Base-by-base conservation (phyloP, 495 filamentous ascomycete species). In the Neurospora discreta region DNA sequence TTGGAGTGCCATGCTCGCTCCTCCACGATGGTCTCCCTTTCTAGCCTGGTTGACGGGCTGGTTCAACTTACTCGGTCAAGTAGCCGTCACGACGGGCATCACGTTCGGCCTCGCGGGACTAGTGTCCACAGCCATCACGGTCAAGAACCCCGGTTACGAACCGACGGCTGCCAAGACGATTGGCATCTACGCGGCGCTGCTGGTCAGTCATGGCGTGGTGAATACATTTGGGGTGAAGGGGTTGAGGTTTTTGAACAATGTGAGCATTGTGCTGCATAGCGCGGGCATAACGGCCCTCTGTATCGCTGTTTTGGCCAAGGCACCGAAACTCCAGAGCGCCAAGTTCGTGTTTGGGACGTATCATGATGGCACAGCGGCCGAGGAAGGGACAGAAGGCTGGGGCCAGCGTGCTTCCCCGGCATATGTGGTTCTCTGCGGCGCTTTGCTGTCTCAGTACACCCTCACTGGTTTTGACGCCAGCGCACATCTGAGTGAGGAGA, bases 81-180 rank as follows among this genome's bases (percentile, higher is more conserved):
- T 90, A 39, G 89, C 89, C 39, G 89, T 91, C 13, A 91, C 89
- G 2, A 90, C 89, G 0, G 88, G 89, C 58, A 91, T 91, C 74
- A 85, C 87, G 23, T 91, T 90, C 73, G 89, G 89, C n/a, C 81
- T 84, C 58, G 89, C 89, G 9, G 83, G 82, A 15, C 81, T 91
- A 5, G 86, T 91, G 41, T 83, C 88, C 10, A 89, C 85, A 0
- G 85, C 87, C 41, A 87, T 88, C 10, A 85, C 84, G 1, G 80
- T 91, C 38, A 86, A 88, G 75, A 82, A 82, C 71, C 79, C 80
- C 7, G 78, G 75, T 58, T 90, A 87, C 74, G 78, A 36, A 78
- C 88, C 41, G 83, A 88, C 40, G 77, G 84, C 40, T 80, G 76
- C 40, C 83, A 60, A 84, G 69, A 90, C 88, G 18, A 83, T 91